Evolutionary conservation across 768 basidiomycete genomes (phyloP), one percentile per base, ranked within the genome.

Genomic region (Glaciozyma martinii): DNA sequence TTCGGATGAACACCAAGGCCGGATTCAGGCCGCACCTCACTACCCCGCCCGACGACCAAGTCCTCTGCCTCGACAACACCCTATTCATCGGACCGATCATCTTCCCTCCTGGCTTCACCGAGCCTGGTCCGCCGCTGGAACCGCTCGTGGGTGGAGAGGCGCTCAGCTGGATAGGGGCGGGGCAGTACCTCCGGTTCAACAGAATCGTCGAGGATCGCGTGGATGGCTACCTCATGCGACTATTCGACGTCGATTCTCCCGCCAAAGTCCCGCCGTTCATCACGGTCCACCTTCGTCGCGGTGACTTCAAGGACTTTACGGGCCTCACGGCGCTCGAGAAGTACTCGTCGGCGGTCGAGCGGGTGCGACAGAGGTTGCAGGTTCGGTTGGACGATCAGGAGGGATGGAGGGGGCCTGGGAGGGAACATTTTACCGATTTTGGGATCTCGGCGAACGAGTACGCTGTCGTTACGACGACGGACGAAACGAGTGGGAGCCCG

Each of bases 51-150:
- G 42, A 47, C 12, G 66, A 71, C 47, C 70, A 71, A 43, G 13
- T 71, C 46, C 52, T 66, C 25, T 67, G 66, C 54, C 61, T 67
- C 61, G 70, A 71, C 66, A 67, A 67, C 59, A 63, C 70, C 15
- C 63, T 71, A 46, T 71, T 71, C 64, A 25, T 71, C 40, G 66
- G 66, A 0, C 63, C 70, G 4, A 49, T 67, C 65, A 64, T 70
- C 65, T 66, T 66, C 56, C 46, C 44, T 25, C 60, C 63, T 21
- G 33, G 56, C 25, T 61, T 46, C 44, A 52, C 65, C 10, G 46
- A 40, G 37, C 37, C 37, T 40, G 27, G 21, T 1, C 42, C 13
- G 3, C 61, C 66, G 8, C 61, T 62, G 58, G 66, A 67, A 50
- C 58, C 47, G 1, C 13, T 6, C 10, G 42, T 62, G 16, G 33